Evolutionary conservation across 2,329 filamentous ascomycete genomes (phyloP), one percentile per base, ranked within the genome.

Genomic region (Daldinia eschscholtzii): DNA sequence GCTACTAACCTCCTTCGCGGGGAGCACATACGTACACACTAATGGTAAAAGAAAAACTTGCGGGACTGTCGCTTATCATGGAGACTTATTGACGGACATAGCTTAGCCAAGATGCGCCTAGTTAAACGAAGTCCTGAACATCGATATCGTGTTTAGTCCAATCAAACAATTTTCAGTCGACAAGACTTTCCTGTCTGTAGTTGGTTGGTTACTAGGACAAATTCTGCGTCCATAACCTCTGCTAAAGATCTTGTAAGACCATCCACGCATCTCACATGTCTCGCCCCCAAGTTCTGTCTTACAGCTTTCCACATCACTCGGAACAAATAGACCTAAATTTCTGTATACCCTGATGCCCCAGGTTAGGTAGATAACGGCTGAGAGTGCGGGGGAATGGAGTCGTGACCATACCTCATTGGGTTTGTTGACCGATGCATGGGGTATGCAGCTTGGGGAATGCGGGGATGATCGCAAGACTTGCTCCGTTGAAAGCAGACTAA

Each of bases 361-460:
- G 20, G 20, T 23, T 23, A 23, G 20, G n/a, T 9, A 23, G n/a
- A 20, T 15, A 23, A 35, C 12, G 7, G 50, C 9, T 4, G 4
- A 53, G 30, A 33, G 4, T 20, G 48, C 48, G 48, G 48, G 48
- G 48, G 28, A 48, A 23, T 15, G 28, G 30, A 2, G 50, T 18
- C 50, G 18, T 37, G 12, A 9, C 50, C 33, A 55, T 30, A 15
- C 50, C 50, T 37, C 50, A 35, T 55, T 55, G 0, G 33, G 50
- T 15, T 15, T 35, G 20, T 55, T 20, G 18, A n/a, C 50, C 28
- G 50, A 37, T n/a, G 50, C 52, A 55, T 20, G 33, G 30, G 33
- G 33, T 23, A 35, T 13, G 52, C 12, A 37, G 52, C 30, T 55
- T 37, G 52, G 52, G 52, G 52, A 55, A 37, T 55, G 52, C 52